A percentile compares a stretch with the other conserved stretches of the same genome.
These are phyloP conservation scores for Neurospora sp. DNA, from an alignment of 495 filamentous ascomycete species.

Conservation along the genomic window DNA sequence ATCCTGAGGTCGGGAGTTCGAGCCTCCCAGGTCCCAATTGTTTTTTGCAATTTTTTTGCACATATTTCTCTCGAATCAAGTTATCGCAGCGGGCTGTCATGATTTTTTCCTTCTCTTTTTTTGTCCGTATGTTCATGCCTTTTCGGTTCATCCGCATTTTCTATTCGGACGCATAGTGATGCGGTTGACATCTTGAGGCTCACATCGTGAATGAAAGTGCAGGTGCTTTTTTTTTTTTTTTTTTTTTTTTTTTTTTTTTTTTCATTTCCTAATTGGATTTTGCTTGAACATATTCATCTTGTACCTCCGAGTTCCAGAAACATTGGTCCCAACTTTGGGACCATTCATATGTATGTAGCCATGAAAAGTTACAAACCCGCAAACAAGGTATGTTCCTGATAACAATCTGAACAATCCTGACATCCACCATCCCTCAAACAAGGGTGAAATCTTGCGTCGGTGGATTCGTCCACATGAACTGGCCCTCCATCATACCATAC, in stretches of 20 bases:
- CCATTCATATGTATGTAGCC: neutral
- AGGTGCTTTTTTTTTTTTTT: too few species aligned
- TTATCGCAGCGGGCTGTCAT: neutral
- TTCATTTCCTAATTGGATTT: fast-evolving
- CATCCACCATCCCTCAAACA: neutral
- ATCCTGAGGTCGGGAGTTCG: neutral
- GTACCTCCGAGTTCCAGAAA: neutral
- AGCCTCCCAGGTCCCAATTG: neutral
- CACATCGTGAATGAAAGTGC: too few species aligned
- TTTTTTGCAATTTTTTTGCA: neutral
- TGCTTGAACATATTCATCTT: neutral
- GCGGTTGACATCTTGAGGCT: too few species aligned
- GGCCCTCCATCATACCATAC: neutral
- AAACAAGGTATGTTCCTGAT: neutral
- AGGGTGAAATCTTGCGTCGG: neutral
- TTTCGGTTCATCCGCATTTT: neutral
- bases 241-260: too few species aligned
- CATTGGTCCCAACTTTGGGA: neutral
- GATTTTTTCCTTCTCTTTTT: neutral
- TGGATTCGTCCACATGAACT: neutral
- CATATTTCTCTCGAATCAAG: neutral
- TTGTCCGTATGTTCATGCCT: neutral
- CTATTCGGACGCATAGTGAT: too few species aligned
- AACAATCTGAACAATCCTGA: neutral
- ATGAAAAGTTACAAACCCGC: neutral